Evolutionary conservation across 371 early-diverging fungal species (phyloP).

Genomic region (Lichtheimia ramosa): DNA sequence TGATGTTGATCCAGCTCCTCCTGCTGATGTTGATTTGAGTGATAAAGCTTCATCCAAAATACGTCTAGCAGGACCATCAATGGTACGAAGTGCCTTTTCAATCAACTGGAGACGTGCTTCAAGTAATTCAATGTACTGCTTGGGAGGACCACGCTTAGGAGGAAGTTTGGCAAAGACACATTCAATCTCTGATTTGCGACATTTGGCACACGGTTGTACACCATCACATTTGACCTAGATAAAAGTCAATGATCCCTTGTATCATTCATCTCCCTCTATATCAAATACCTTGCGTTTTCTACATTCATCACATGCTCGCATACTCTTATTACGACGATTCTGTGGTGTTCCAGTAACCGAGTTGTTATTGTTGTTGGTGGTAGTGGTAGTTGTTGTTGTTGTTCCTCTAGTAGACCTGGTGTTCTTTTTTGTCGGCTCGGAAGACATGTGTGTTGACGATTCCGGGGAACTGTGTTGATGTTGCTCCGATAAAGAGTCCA

Average conservation of each 20-base stretch:
- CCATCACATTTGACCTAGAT: slow-evolving; percentile 54
- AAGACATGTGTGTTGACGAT: slow-evolving; percentile 6
- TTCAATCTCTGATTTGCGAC: slow-evolving; percentile 33
- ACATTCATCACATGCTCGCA: slow-evolving; percentile 51
- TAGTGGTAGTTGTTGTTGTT: background rate
- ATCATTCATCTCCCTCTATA: background rate
- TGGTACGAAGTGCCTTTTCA: slow-evolving; percentile 40
- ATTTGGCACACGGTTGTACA: slow-evolving; percentile 47
- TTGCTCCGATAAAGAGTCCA: slow-evolving; percentile 6
- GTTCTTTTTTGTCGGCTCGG: slow-evolving; percentile 5
- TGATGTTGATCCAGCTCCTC: background rate
- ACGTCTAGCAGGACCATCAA: slow-evolving; percentile 27
- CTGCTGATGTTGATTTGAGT: background rate
- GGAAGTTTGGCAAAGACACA: slow-evolving; percentile 49
- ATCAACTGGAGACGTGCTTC: slow-evolving; percentile 44
- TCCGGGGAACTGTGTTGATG: slow-evolving; percentile 11
- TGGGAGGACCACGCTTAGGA: slow-evolving; percentile 47
- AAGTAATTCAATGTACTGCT: slow-evolving; percentile 48
- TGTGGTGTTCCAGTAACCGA: slow-evolving; percentile 1
- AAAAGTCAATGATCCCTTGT: background rate
- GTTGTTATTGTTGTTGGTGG: background rate
- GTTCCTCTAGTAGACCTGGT: slow-evolving; percentile 7
- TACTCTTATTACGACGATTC: slow-evolving; percentile 42
- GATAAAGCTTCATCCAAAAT: slow-evolving; percentile 26
- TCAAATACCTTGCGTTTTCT: slow-evolving; percentile 49